Evolutionary conservation across 768 basidiomycete species (phyloP).

Genomic region (Pleurotus ostreatus): DNA sequence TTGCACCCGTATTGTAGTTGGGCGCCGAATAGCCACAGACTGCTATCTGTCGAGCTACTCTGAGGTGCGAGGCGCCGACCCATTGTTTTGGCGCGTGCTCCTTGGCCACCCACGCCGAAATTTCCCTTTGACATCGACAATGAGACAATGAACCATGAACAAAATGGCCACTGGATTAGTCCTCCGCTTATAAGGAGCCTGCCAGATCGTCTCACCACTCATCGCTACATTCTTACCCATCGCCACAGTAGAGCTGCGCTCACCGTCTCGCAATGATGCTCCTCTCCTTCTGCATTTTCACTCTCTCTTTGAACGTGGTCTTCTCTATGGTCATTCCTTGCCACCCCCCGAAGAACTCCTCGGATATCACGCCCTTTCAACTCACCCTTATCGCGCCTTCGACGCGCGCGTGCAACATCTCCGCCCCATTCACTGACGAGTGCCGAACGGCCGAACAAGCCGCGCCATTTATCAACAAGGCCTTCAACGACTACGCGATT

Average conservation of each 20-base stretch:
- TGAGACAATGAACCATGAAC: background rate
- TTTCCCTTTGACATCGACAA: too few relatives aligned
- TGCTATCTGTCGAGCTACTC: too few relatives aligned
- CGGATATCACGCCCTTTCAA: background rate
- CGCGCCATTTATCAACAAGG: slow-evolving; percentile 3
- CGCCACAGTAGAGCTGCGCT: slow-evolving; percentile 1
- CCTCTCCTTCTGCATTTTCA: background rate
- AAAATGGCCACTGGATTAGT: background rate
- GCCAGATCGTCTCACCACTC: background rate
- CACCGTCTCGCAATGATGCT: background rate
- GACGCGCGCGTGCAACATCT: slow-evolving; percentile 1
- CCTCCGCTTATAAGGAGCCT: background rate
- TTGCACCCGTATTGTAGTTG: too few relatives aligned
- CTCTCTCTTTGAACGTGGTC: background rate
- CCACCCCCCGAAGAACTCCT: background rate
- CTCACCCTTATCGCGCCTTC: background rate
- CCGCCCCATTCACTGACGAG: background rate
- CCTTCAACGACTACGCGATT: slow-evolving; percentile 9
- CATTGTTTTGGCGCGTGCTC: too few relatives aligned
- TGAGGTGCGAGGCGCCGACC: too few relatives aligned
- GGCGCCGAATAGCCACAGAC: too few relatives aligned
- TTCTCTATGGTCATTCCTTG: slow-evolving; percentile 5
- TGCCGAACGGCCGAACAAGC: slow-evolving; percentile 8
- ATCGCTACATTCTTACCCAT: background rate
- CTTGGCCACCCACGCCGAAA: too few relatives aligned